Evolutionary conservation across 139 green algal genomes (phyloP).

Genomic region (Tetratostichococcus sp.): DNA sequence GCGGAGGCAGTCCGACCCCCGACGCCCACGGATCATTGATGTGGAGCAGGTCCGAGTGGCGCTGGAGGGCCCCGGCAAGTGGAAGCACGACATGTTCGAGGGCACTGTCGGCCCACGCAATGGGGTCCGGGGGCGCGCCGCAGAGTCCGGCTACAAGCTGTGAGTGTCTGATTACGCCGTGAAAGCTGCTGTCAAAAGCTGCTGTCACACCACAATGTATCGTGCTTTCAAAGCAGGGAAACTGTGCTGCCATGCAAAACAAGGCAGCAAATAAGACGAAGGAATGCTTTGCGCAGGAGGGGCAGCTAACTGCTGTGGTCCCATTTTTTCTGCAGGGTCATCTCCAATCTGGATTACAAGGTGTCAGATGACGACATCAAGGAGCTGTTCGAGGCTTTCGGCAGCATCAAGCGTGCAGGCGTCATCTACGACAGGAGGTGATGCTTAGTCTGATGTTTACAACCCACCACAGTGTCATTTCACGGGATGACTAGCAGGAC

Average conservation of each 20-base stretch:
- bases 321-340: conserved; percentile 35
- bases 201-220: too few species aligned
- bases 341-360: conserved; percentile 53
- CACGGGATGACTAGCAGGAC: too few species aligned
- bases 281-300: too few species aligned
- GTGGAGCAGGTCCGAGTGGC: background rate
- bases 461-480: too few species aligned
- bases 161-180: background rate
- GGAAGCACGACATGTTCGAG: conserved; percentile 7
- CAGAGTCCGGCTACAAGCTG: conserved; percentile 1
- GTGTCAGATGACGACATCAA: conserved; percentile 55
- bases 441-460: background rate
- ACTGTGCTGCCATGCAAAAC: too few species aligned
- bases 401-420: conserved; percentile 26
- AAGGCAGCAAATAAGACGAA: too few species aligned
- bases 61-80: conserved; percentile 2
- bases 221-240: too few species aligned
- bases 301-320: too few species aligned
- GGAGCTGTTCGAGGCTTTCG: conserved; percentile 48
- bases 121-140: too few species aligned
- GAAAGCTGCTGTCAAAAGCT: too few species aligned
- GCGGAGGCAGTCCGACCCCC: background rate
- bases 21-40: background rate
- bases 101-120: background rate
- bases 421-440: conserved; percentile 47